A percentile compares a stretch with the other conserved stretches of the same genome.
These are phyloP conservation scores for Trichoderma semiorbis DNA, from an alignment of 2,329 filamentous ascomycete genomes.

Conservation along the genomic window DNA sequence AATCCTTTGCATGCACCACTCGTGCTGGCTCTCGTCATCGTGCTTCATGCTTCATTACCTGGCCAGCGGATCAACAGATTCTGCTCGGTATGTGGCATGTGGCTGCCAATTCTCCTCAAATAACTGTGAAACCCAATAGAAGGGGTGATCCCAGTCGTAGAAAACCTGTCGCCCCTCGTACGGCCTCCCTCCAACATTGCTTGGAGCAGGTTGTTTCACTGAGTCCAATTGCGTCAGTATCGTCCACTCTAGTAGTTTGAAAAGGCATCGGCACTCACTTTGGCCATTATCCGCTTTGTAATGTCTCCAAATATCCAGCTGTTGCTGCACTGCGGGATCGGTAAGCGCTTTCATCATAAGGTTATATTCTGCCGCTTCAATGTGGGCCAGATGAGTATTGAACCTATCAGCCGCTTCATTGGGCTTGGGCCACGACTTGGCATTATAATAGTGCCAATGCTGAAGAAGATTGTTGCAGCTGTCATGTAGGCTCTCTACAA, in stretches of 20 bases:
- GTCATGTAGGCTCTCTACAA: constrained; percentile 44
- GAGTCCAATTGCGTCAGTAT: not conserved
- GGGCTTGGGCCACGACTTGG: constrained; percentile 26
- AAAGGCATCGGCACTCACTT: constrained; percentile 18
- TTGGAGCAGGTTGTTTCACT: not conserved
- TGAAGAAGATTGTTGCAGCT: constrained; percentile 45
- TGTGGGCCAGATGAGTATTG: constrained; percentile 28
- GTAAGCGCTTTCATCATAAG: constrained; percentile 33
- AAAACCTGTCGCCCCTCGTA: constrained; percentile 28
- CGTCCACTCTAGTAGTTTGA: not conserved
- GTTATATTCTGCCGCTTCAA: constrained; percentile 32
- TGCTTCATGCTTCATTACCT: not conserved
- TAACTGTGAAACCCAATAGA: constrained; percentile 46
- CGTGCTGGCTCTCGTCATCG: not conserved
- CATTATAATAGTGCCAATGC: constrained; percentile 52
- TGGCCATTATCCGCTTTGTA: constrained; percentile 26
- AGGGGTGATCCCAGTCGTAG: constrained; percentile 38
- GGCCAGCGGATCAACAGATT: constrained; percentile 10
- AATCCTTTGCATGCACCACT: not conserved
- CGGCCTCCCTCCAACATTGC: not conserved
- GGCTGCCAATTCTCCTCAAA: constrained; percentile 41
- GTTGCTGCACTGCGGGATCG: constrained; percentile 23
- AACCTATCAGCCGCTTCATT: constrained; percentile 28
- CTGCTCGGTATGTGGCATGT: constrained; percentile 30
- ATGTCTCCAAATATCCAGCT: constrained; percentile 27